A percentile compares a stretch with the other conserved stretches of the same genome.
Evolutionary conservation across 192 early-diverging fungal species (phyloP).

Genomic region (Umbelopsis isabellina): DNA sequence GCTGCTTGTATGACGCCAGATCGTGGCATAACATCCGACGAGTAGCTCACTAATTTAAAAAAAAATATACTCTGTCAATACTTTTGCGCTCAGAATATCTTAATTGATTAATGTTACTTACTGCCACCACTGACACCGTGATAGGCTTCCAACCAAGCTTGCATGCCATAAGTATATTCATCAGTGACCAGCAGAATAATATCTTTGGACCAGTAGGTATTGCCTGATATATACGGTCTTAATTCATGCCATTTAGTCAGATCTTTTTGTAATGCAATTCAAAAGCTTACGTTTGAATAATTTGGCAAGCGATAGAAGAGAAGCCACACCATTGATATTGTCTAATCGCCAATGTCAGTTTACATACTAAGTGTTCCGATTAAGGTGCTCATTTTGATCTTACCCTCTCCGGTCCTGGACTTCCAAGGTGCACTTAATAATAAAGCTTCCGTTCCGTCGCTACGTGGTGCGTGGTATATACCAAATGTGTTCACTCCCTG

Average conservation of each 20-base stretch:
- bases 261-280: not conserved
- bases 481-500: conserved; percentile 80
- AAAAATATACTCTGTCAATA: not conserved
- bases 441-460: conserved; percentile 88
- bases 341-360: conserved; percentile 22
- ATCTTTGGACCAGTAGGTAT: conserved; percentile 92
- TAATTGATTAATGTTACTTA: conserved; percentile 24
- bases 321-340: conserved; percentile 52
- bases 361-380: not conserved
- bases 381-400: conserved; percentile 24
- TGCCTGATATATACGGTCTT: conserved; percentile 34
- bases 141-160: conserved; percentile 89
- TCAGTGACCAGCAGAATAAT: conserved; percentile 88
- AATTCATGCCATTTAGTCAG: not conserved
- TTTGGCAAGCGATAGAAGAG: conserved; percentile 53
- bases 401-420: conserved; percentile 60
- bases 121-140: conserved; percentile 63
- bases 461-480: conserved; percentile 76
- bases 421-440: conserved; percentile 84
- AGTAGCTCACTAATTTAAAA: conserved; percentile 16
- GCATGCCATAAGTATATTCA: conserved; percentile 71
- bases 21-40: conserved; percentile 48
- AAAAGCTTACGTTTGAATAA: conserved; percentile 55
- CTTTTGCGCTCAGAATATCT: not conserved
- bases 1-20: conserved; percentile 87